These are phyloP conservation scores for Rhodotorula graminis DNA, from an alignment of 768 basidiomycete genomes.

Conservation along the genomic window DNA sequence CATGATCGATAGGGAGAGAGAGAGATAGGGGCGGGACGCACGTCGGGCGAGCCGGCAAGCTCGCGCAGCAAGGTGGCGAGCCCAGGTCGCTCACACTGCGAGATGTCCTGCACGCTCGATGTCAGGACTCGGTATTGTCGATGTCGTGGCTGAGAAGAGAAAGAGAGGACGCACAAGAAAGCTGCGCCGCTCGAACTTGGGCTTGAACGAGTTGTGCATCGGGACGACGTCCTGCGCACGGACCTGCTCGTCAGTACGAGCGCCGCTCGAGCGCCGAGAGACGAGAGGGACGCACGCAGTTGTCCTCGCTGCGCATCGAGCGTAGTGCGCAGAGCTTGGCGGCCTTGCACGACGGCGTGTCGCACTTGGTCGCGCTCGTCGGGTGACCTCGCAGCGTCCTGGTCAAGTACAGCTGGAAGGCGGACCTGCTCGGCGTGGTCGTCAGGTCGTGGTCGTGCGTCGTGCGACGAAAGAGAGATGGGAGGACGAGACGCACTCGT, in stretches of 20 bases:
- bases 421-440: constrained; percentile 17
- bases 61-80: constrained; percentile 31
- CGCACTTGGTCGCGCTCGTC: constrained; percentile 45
- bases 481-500: constrained; percentile 31
- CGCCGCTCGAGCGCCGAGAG: neutral
- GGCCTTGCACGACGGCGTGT: constrained; percentile 51
- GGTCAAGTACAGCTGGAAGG: constrained; percentile 50
- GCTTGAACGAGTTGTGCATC: constrained; percentile 26
- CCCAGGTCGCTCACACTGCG: constrained; percentile 33
- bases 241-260: too few species aligned
- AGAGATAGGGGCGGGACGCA: too few species aligned
- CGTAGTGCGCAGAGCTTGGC: constrained; percentile 52
- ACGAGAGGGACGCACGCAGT: constrained; percentile 25
- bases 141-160: too few species aligned
- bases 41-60: constrained; percentile 7
- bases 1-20: too few species aligned
- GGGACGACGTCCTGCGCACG: constrained; percentile 18
- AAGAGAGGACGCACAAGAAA: too few species aligned
- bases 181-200: too few species aligned
- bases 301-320: constrained; percentile 46
- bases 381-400: constrained; percentile 47
- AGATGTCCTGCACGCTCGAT: neutral
- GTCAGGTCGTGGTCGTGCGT: too few species aligned
- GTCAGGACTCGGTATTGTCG: too few species aligned
- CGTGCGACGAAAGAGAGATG: too few species aligned